Percentiles rank a stretch among this genome's conserved stretches.
These are phyloP conservation scores for Carex cristatella DNA, from an alignment of 176 grass and related monocot genomes.

Conservation along the genomic window DNA sequence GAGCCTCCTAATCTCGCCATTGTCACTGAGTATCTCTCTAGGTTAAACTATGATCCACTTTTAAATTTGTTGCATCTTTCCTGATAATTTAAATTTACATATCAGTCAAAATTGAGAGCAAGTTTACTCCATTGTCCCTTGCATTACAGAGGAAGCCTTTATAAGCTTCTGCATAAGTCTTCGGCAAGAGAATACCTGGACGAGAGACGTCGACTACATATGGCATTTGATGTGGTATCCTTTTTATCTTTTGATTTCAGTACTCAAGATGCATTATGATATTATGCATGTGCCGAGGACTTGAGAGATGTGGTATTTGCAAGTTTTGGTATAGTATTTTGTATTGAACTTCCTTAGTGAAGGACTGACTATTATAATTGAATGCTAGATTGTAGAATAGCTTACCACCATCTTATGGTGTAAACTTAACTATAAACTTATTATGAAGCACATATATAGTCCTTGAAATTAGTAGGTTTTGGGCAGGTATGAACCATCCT, in stretches of 20 bases:
- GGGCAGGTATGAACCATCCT: constrained; percentile 22
- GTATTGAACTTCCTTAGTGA: background rate
- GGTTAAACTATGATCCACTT: constrained; percentile 34
- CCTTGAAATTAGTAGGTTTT: background rate
- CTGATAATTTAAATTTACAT: background rate
- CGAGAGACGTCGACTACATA: constrained; percentile 88
- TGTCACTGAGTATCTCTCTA: constrained; percentile 89
- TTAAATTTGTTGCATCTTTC: background rate
- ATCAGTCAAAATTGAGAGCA: background rate
- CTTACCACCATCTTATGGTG: background rate
- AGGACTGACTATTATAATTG: background rate
- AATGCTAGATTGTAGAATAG: background rate
- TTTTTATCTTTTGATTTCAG: background rate
- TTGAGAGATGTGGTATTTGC: background rate
- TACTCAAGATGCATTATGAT: constrained; percentile 1
- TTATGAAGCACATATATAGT: background rate
- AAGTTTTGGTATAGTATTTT: background rate
- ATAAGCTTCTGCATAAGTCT: constrained; percentile 81
- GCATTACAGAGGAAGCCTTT: constrained; percentile 81
- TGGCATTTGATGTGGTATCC: constrained; percentile 95
- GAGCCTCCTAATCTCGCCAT: constrained; percentile 80
- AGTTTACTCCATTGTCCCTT: constrained; percentile 7
- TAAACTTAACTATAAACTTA: background rate
- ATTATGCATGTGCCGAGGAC: background rate
- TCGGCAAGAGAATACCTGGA: constrained; percentile 74